Evolutionary conservation across 441 rosid species (phyloP), one percentile per base, ranked within the genome.

Genomic region (Eutrema salsugineum): DNA sequence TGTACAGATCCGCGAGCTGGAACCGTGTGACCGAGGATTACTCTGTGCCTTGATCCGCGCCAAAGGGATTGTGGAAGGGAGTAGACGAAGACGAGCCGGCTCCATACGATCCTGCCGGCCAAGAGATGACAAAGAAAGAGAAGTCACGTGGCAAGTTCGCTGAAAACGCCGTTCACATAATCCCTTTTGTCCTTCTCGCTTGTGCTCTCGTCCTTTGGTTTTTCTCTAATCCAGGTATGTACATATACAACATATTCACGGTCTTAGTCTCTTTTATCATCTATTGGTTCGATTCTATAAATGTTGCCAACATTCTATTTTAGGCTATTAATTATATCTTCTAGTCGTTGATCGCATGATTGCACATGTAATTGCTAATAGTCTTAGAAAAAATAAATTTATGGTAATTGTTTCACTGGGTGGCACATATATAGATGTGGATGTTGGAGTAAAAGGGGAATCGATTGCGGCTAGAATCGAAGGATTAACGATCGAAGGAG

Each of bases 1-100:
- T 89, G 96, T 70, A 93, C 69, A 75, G 97, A 77, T 91, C 97
- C 10, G 64, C 84, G 14, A 93, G 94, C 75, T 93, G 94, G 93
- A 85, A 66, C 74, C 82, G 89, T 44, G 80, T 75, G 28, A 47
- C 84, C 2, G 91, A 85, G 11, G 90, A 86, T 22, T 85, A 87
- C 74, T 81, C 82, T 33, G 66, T 65, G 51, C 72, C 73, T 40
- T 80, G 82, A 77, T 78, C 85, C 0, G 78, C 88, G 16, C 82
- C 82, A 9, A 85, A 77, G 55, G 66, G 73, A 15, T 36, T 30
- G 62, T 81, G 57, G 27, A 84, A 22, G 80, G 82, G 75, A 14
- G 54, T 49, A 77, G 93, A 80, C 46, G 82, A 64, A 44, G 79
- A 67, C 11, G 84, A 84, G 61, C 62, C 77, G 12, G 77, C 84